Evolutionary conservation across 176 grass and related monocot genomes (phyloP).

Genomic region (Tillandsia fasciculata): DNA sequence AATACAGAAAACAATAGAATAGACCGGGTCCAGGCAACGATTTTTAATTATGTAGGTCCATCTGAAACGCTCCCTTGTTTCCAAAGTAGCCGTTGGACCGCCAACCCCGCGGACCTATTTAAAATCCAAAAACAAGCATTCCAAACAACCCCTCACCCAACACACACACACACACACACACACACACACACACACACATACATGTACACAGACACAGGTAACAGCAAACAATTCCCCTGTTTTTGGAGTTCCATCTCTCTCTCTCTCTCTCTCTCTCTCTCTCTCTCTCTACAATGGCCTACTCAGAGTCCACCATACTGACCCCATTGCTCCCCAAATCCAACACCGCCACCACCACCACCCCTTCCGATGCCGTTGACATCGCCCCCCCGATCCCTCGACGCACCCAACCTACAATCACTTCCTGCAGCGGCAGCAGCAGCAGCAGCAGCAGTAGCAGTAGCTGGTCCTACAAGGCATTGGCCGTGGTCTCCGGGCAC

Average conservation of each 20-base stretch:
- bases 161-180: not conserved
- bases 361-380: not conserved
- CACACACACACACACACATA: too few species aligned
- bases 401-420: not conserved
- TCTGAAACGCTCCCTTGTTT: not conserved
- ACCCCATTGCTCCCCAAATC: constrained; percentile 24
- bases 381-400: not conserved
- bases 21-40: too few species aligned
- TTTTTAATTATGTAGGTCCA: not conserved
- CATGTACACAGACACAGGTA: constrained; percentile 1
- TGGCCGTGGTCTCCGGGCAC: constrained; percentile 57
- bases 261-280: constrained; percentile 9
- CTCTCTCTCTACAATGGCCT: constrained; percentile 2
- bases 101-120: not conserved
- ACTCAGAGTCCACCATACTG: constrained; percentile 15
- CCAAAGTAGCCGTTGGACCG: constrained; percentile 37
- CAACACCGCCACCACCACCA: not conserved
- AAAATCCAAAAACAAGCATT: constrained; percentile 7
- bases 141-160: constrained; percentile 6
- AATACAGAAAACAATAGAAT: too few species aligned
- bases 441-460: not conserved
- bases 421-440: not conserved
- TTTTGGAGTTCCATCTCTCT: not conserved
- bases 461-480: constrained; percentile 29
- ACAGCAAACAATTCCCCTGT: constrained; percentile 2